Base-by-base conservation (phyloP, 2,329 filamentous ascomycete species). In the Zymoseptoria pseudotritici region DNA sequence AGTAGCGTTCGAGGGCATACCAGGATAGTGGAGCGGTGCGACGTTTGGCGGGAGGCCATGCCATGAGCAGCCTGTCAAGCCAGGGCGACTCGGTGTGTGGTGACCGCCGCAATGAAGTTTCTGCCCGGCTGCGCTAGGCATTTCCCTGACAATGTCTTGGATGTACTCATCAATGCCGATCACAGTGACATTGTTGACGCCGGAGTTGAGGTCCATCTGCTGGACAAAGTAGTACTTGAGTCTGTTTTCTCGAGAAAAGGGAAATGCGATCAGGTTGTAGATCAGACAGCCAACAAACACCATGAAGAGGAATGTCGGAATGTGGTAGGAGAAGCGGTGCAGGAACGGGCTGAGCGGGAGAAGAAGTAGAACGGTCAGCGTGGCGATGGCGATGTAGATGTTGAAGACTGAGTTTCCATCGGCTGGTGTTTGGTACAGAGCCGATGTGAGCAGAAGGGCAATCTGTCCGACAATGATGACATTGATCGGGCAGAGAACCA, bases 181-280 rank as follows among this genome's bases (percentile, higher is more conserved):
- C 8, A 96, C 77, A 36, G 84, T 85, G 50, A 92, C 88, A 2
- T 77, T 79, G 65, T 91, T 90, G 13, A 80, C 77, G n/a, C 86
- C 86, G 3, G 81, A 84, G 65, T 80, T 88, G 9, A 96, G 82
- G 65, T 96, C 84, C 54, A 97, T 79, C 9, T 83, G 83, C 72
- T 99, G 92, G 55, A 89, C 79, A 73, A 97, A 97, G 74, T 86
- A 95, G 54, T 93, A 81, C 74, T 97, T 97, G 73, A 96, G 85
- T 46, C 90, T 84, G 71, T 86, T 89, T 61, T 85, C 82, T 21
- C 83, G 77, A 0, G 90, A 94, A 75, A 97, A 97, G 0, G 94
- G 94, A 73, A 96, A 97, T 1, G 89, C 90, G 2, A 84, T 76
- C 4, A 97, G 82, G 70, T 95, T 96, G 78, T 96, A 97, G 58